Conservation (phyloP, 345 rosid species). For the Brassica nigra region DNA sequence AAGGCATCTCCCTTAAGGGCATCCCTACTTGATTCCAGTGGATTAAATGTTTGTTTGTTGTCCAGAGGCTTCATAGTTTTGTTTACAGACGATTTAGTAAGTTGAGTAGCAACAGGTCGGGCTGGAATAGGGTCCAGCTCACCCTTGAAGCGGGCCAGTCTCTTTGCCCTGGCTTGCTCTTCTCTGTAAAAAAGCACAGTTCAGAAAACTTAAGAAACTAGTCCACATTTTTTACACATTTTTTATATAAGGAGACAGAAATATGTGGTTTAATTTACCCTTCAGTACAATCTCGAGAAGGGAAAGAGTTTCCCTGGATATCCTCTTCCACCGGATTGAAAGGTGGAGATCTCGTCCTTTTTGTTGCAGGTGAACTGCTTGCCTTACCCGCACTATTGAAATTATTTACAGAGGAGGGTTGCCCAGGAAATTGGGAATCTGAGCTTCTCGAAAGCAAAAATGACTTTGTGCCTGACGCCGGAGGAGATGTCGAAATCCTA, state of each 20-base stretch:
- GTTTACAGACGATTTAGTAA: slow-evolving; percentile 43
- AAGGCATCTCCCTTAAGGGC: slow-evolving; percentile 41
- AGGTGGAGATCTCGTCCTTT: slow-evolving; percentile 79
- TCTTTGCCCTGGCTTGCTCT: slow-evolving; percentile 83
- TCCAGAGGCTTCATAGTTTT: slow-evolving; percentile 42
- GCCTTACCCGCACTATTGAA: slow-evolving; percentile 37
- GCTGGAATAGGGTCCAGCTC: slow-evolving; percentile 58
- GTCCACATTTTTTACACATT: slow-evolving; percentile 1
- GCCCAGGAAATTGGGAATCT: slow-evolving; percentile 48
- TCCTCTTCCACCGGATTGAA: slow-evolving; percentile 46
- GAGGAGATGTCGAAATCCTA: slow-evolving; percentile 43
- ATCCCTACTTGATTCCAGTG: slow-evolving; percentile 48
- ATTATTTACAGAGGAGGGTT: slow-evolving; percentile 39
- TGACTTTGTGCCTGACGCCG: slow-evolving; percentile 30
- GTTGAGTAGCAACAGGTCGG: slow-evolving; percentile 42
- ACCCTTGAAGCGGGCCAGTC: slow-evolving; percentile 75
- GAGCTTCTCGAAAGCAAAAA: slow-evolving; percentile 45
- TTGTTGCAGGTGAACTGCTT: slow-evolving; percentile 42
- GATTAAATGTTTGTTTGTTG: slow-evolving; percentile 41
- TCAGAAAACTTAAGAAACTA: slow-evolving; percentile 15
- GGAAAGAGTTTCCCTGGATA: slow-evolving; percentile 47
- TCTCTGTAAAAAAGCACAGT: slow-evolving; percentile 52
- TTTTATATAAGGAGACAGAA: slow-evolving; percentile 5
- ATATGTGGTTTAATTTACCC: slow-evolving; percentile 51
- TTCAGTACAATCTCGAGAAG: slow-evolving; percentile 56